Base-by-base conservation (phyloP, 768 basidiomycete genomes). In the Pholiota microspora region DNA sequence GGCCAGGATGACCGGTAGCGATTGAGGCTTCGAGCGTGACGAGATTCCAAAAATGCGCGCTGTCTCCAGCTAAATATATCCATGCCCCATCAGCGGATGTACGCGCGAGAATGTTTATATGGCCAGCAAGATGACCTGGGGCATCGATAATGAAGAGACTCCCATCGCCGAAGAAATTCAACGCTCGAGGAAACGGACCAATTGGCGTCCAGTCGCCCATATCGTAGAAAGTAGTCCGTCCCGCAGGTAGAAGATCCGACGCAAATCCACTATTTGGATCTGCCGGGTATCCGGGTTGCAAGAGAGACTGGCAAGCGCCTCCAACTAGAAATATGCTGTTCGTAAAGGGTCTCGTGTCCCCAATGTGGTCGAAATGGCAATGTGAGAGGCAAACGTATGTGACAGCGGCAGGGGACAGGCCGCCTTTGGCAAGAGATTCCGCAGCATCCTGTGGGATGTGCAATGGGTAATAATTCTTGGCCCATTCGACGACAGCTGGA, bases 111-210 rank as follows among this genome's bases (percentile, higher is more conserved):
- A 79, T 55, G 56, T 79, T 82, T 53, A 84, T 58, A 51, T 86
- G 83, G 0, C 85, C 84, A 0, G 69, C 65, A 27, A 82, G 62
- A 62, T 86, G 84, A 0, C 84, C 83, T 1, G 82, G 74, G 1
- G 82, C 75, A 59, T 85, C 79, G 54, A 85, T 62, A 57, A 86
- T 72, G 59, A 81, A 85, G 31, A 83, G 62, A 59, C 78, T 81
- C 6, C 83, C 84, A 56, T 87, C 84, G 16, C 74, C 74, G 58
- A 77, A 83, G 60, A 74, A 77, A 67, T 86, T 82, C 16, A 77
- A 60, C 4, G 79, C 77, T 21, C 63, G 72, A 24, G 79, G 77
- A 62, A 81, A 83, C 1, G 79, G 79, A 0, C 80, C 81, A 36
- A 84, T 63, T 25, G 78, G 67, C 27, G 62, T 62, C 67, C 75